These are phyloP conservation scores for Candida vaughaniae DNA, from an alignment of 805 yeast species.

Conservation along the genomic window DNA sequence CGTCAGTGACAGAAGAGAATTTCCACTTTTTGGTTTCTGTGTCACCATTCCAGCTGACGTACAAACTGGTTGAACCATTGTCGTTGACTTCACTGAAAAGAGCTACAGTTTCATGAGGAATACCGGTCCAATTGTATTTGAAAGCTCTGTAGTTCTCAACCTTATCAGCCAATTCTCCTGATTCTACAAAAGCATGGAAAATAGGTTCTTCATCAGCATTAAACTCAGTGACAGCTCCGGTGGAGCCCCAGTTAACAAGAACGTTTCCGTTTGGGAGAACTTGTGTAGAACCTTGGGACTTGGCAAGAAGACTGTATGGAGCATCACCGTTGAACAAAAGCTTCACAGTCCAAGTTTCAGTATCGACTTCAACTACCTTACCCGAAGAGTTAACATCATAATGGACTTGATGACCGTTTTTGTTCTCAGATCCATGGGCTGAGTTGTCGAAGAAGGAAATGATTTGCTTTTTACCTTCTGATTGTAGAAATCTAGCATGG, in stretches of 20 bases:
- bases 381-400: conserved; percentile 28
- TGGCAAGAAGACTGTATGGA: conserved; percentile 22
- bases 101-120: conserved; percentile 32
- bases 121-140: conserved; percentile 33
- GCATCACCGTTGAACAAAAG: conserved; percentile 23
- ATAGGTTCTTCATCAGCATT: conserved; percentile 24
- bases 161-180: conserved; percentile 22
- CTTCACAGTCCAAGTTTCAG: conserved; percentile 23
- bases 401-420: conserved; percentile 22
- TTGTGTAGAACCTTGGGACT: conserved; percentile 34
- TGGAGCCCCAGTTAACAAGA: conserved; percentile 38
- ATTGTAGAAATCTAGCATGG: conserved; percentile 28
- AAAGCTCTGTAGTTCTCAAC: conserved; percentile 38
- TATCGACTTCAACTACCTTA: conserved; percentile 32
- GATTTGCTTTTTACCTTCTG: conserved; percentile 22
- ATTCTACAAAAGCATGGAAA: conserved; percentile 32
- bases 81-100: conserved; percentile 16
- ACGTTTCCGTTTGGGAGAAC: conserved; percentile 32
- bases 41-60: conserved; percentile 42
- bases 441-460: conserved; percentile 38
- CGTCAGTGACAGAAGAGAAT: conserved; percentile 14
- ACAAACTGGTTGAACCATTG: conserved; percentile 19
- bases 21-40: conserved; percentile 32
- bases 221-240: conserved; percentile 37
- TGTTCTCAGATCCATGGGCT: conserved; percentile 35